These are phyloP conservation scores for Inga laurina DNA, from an alignment of 306 rosid species.

Conservation along the genomic window DNA sequence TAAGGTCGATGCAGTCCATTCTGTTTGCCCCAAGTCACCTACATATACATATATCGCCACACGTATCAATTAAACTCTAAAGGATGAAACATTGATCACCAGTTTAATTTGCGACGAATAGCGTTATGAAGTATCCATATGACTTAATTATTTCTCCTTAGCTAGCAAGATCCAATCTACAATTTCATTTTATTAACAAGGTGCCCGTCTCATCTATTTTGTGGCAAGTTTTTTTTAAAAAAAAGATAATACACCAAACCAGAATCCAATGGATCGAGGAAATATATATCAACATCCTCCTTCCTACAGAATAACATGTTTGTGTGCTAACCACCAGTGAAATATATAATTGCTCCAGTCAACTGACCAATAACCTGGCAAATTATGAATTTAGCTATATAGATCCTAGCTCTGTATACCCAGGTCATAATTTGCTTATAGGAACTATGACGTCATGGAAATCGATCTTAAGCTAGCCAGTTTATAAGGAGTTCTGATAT, in stretches of 20 bases:
- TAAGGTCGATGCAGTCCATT: constrained; percentile 65
- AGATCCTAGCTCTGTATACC: background rate
- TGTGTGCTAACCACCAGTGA: background rate
- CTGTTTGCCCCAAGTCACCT: constrained; percentile 85
- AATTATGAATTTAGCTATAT: background rate
- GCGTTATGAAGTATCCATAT: background rate
- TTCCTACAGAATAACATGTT: background rate
- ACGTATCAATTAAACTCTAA: background rate
- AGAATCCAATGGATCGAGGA: background rate
- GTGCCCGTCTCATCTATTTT: background rate
- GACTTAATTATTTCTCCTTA: background rate
- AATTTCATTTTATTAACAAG: background rate
- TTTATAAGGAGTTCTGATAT: background rate
- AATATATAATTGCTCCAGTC: background rate
- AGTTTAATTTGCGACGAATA: background rate
- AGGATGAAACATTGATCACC: background rate
- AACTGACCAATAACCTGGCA: background rate
- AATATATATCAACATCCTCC: background rate
- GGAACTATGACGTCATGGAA: background rate
- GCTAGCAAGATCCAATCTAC: background rate
- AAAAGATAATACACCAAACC: background rate
- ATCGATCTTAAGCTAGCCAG: background rate
- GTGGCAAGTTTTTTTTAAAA: background rate
- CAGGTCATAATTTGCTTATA: background rate
- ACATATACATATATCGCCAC: background rate